Percentiles rank a stretch among this genome's conserved stretches.
These are phyloP conservation scores for Gonapodya sp. DNA, from an alignment of 192 early-diverging fungal species.

Conservation along the genomic window DNA sequence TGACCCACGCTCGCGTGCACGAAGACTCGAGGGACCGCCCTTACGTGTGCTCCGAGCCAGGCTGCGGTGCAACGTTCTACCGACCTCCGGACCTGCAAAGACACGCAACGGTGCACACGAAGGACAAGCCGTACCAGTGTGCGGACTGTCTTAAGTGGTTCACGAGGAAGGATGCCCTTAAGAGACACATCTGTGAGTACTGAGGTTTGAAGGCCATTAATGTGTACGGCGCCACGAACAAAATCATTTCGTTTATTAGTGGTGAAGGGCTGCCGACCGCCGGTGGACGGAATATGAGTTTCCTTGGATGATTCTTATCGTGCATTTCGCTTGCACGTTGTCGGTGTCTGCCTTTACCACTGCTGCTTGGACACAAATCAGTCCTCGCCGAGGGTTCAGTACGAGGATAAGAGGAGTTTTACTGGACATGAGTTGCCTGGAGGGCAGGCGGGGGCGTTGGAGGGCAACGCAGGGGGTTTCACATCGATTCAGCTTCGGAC, in stretches of 20 bases:
- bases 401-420: no score
- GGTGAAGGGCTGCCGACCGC: not conserved
- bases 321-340: no score
- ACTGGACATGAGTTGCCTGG: no score
- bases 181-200: not conserved
- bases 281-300: not conserved
- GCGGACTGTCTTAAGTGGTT: not conserved
- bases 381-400: no score
- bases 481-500: no score
- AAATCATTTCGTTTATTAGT: not conserved
- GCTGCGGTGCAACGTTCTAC: constrained; percentile 11
- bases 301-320: no score
- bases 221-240: no score
- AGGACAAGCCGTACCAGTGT: constrained; percentile 16
- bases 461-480: no score
- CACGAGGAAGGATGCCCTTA: not conserved
- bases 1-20: constrained; percentile 11
- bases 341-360: no score
- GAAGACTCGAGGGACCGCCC: constrained; percentile 11
- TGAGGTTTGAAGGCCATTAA: no score
- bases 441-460: no score
- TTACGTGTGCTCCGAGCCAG: constrained; percentile 9
- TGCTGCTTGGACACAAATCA: no score
- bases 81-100: constrained; percentile 11
- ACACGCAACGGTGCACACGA: constrained; percentile 11